Conservation (phyloP, 495 filamentous ascomycete species). For the Podospora didyma region DNA sequence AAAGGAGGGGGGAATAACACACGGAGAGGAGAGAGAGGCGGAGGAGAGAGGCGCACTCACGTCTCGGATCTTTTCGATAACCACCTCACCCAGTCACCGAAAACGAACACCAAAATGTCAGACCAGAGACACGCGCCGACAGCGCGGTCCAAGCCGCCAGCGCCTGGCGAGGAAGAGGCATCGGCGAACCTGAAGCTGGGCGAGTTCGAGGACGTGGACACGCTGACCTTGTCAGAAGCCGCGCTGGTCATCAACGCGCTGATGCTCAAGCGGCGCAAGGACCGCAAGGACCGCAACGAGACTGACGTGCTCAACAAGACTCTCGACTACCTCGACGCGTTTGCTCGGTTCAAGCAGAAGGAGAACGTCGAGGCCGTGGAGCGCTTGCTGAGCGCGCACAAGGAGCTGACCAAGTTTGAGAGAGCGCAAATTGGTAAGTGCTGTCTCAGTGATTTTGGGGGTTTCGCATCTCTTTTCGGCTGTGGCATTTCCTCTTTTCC, state of each 20-base stretch:
- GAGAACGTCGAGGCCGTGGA: constrained; percentile 93
- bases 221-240: constrained; percentile 86
- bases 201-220: constrained; percentile 85
- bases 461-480: too few species aligned
- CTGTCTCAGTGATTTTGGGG: too few species aligned
- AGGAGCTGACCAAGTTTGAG: constrained; percentile 86
- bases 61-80: background rate
- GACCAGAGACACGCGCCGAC: constrained; percentile 44
- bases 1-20: too few species aligned
- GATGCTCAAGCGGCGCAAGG: constrained; percentile 64
- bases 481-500: too few species aligned
- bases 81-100: too few species aligned
- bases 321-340: constrained; percentile 83
- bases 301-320: constrained; percentile 79
- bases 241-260: constrained; percentile 85
- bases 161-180: constrained; percentile 85
- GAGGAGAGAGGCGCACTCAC: background rate
- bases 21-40: too few species aligned
- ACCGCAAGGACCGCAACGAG: constrained; percentile 61
- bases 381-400: constrained; percentile 67
- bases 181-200: constrained; percentile 76
- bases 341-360: constrained; percentile 90
- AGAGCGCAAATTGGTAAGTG: constrained; percentile 81
- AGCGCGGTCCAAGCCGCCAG: constrained; percentile 66
- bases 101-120: constrained; percentile 20